Base-by-base conservation (phyloP, 2,329 filamentous ascomycete genomes). In the Sporothrix mexicana region DNA sequence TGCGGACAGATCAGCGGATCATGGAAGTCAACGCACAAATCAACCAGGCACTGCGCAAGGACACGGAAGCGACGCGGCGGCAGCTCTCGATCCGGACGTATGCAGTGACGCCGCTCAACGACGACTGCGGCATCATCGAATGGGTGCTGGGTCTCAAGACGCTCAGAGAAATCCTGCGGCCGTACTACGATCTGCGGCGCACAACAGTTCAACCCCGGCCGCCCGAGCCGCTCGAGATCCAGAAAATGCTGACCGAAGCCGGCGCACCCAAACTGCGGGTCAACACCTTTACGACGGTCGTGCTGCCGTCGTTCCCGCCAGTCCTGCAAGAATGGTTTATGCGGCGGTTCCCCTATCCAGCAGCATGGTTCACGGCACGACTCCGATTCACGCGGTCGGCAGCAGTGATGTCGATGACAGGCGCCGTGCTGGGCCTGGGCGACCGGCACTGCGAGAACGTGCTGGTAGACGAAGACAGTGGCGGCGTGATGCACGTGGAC, bases 1-100 rank as follows among this genome's bases (percentile, higher is more conserved):
- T 99, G 30, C 92, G 96, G 69, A 99, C 97, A 76, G 97, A 99
- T 78, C 95, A 98, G 81, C 93, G 96, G 69, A 90, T 99, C 23
- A 99, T 99, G 95, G 97, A 99, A 80, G 99, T 99, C 85, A 99
- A 98, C 80, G 91, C 92, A 62, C 96, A 98, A 89, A 98, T 99
- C 84, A 99, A 99, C 80, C 89, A 96, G 73, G 94, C 95, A 2
- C 83, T 99, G 72, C 97, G 98, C 79, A 91, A 93, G 74, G 95
- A 98, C 78, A 91, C 95, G 1, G 95, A 98, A 79, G 93, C 94
- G 17, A 97, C 93, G 81, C 92, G 93, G 80, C 90, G 96, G 17
- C 93, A 96, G 76, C 87, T 99, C 72, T 97, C 97, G 80, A 97
- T 99, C 82, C 94, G 95, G 79, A 99, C 96, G 0, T 99, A 99